Evolutionary conservation across 805 yeast genomes (phyloP).

Genomic region (Wickerhamomyces bisporus): DNA sequence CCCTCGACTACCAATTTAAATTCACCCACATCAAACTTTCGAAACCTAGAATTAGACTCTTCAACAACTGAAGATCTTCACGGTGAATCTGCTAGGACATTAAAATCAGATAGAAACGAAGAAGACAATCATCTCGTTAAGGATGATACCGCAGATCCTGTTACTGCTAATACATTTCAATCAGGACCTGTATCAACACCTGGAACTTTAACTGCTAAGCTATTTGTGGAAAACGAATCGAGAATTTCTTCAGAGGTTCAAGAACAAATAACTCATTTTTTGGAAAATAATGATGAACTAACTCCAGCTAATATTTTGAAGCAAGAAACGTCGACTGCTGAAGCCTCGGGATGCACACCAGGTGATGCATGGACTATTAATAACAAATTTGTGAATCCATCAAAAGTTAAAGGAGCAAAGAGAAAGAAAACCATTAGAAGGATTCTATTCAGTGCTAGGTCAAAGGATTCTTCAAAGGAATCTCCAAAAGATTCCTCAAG

Average conservation of each 20-base stretch:
- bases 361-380: slow-evolving; percentile 6
- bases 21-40: no score
- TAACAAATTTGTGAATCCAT: slow-evolving; percentile 11
- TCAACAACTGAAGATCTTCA: no score
- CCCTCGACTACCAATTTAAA: background rate
- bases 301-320: no score
- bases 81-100: no score
- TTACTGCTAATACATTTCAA: slow-evolving; percentile 6
- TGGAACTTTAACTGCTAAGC: slow-evolving; percentile 4
- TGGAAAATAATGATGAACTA: background rate
- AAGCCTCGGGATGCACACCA: background rate
- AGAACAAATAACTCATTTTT: slow-evolving; percentile 1
- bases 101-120: no score
- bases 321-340: background rate
- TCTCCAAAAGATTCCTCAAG: no score
- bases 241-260: no score
- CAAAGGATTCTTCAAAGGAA: slow-evolving; percentile 1
- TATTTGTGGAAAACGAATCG: slow-evolving; percentile 1
- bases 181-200: background rate
- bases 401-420: slow-evolving; percentile 1
- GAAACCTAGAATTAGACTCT: no score
- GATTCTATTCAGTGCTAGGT: slow-evolving; percentile 13
- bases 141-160: no score
- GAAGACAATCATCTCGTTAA: no score
- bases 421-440: slow-evolving; percentile 14